Evolutionary conservation across 2,329 filamentous ascomycete genomes (phyloP).

Genomic region (Anisogramma anomala): DNA sequence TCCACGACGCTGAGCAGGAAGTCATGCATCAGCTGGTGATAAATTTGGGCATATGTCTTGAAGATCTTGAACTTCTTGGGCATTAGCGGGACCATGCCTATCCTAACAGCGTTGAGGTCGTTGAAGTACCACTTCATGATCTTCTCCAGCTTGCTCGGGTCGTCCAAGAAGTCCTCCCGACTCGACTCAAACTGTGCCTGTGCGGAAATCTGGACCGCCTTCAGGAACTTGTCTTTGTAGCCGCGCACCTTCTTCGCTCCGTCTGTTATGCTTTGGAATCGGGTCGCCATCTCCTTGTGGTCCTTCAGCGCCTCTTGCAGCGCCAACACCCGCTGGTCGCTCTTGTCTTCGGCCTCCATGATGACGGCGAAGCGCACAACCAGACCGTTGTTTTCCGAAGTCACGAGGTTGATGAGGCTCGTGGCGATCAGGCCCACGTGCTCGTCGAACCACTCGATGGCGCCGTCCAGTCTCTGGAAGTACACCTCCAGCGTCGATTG

Average conservation of each 20-base stretch:
- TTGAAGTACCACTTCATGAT: conserved; percentile 95
- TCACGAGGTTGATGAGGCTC: conserved; percentile 78
- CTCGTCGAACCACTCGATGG: conserved; percentile 91
- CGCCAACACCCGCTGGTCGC: conserved; percentile 80
- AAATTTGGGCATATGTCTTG: conserved; percentile 79
- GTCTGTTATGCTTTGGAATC: conserved; percentile 91
- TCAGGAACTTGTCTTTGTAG: conserved; percentile 92
- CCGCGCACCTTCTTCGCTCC: conserved; percentile 85
- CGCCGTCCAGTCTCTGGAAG: conserved; percentile 74
- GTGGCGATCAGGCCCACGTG: conserved; percentile 81
- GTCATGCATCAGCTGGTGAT: conserved; percentile 92
- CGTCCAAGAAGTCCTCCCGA: conserved; percentile 65
- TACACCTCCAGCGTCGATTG: conserved; percentile 81
- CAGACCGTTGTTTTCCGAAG: conserved; percentile 75
- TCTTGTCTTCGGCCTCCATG: conserved; percentile 93
- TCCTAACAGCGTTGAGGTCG: conserved; percentile 85
- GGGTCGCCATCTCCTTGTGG: conserved; percentile 83
- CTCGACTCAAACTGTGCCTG: conserved; percentile 62
- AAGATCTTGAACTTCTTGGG: conserved; percentile 96
- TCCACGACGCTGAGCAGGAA: conserved; percentile 76
- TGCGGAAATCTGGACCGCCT: conserved; percentile 63
- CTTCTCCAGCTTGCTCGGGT: conserved; percentile 76
- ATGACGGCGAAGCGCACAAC: conserved; percentile 86
- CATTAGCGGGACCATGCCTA: conserved; percentile 84
- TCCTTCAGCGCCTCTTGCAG: conserved; percentile 91